Evolutionary conservation across 306 rosid genomes (phyloP), one percentile per base, ranked within the genome.

Genomic region (Mimosa pudica): DNA sequence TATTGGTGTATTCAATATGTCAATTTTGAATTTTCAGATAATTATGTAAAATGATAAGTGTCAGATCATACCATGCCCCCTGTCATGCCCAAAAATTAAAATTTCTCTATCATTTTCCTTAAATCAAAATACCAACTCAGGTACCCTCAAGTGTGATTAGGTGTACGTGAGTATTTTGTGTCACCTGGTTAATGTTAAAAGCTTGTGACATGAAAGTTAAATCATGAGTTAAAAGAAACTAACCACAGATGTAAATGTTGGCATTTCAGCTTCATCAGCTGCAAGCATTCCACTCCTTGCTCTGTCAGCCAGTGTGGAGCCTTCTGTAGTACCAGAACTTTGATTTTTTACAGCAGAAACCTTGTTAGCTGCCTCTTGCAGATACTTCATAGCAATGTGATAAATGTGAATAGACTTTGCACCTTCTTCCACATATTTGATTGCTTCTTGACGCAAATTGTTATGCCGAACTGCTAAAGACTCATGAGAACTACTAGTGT

Each of bases 401-500:
- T 92, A 92, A 78, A 89, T 76, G 65, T 90, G 89, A 81, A 94
- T 86, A 67, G 98, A 94, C 82, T 89, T 94, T 67, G 97, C 96
- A 74, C 98, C 97, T 75, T 94, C 96, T 87, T 94, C 98, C 9
- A 92, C 98, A 74, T 83, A 94, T 68, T 89, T 94, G 80, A 88
- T 89, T 77, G 94, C 97, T 79, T 92, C 98, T 85, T 90, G 94
- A 44, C 94, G 97, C 45, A 92, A 89, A 86, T 81, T 92, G 80
- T 92, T 89, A 76, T 87, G 88, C 41, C 90, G 82, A 73, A 90
- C 93, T 47, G 90, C 83, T 77, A 75, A 79, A 77, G 92, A 85
- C 64, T 90, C 94, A 41, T 76, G 76, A 69, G 93, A 86, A 84
- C 77, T 84, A 51, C 80, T 85, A 32, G 90, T 86, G 72, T 70